Conservation (phyloP, 768 basidiomycete species). For the Phaeotremella fagi region DNA sequence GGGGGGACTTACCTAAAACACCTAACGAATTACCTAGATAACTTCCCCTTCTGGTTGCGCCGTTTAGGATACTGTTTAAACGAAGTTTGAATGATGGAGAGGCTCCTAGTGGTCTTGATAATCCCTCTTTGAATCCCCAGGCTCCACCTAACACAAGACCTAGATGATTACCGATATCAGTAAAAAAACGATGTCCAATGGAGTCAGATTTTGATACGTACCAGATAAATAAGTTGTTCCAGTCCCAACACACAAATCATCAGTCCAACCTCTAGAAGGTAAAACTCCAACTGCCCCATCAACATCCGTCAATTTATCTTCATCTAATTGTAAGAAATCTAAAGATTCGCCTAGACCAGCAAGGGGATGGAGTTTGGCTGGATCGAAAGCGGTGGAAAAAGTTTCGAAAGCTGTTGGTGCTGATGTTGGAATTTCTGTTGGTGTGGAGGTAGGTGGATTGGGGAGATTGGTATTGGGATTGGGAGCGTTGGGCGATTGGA, state of each 20-base stretch:
- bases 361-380: constrained; percentile 86
- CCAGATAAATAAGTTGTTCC: constrained; percentile 98
- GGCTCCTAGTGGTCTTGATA: constrained; percentile 59
- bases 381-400: constrained; percentile 77
- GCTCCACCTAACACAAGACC: constrained; percentile 90
- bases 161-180: constrained; percentile 50
- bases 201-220: too few relatives aligned
- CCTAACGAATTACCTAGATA: constrained; percentile 98
- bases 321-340: constrained; percentile 91
- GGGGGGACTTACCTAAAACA: constrained; percentile 71
- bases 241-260: constrained; percentile 98
- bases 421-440: too few relatives aligned
- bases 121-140: constrained; percentile 95
- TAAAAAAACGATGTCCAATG: too few relatives aligned
- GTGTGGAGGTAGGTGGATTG: too few relatives aligned
- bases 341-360: constrained; percentile 86
- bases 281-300: constrained; percentile 87
- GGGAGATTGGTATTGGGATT: background rate
- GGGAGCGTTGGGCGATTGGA: constrained; percentile 15
- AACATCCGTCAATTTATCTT: constrained; percentile 87
- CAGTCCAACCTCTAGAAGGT: constrained; percentile 95
- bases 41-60: constrained; percentile 90
- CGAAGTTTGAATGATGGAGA: constrained; percentile 58
- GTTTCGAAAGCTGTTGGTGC: constrained; percentile 78
- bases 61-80: constrained; percentile 95